Base-by-base conservation (phyloP, 768 basidiomycete genomes). In the Erythrobasidium yunnanense region DNA sequence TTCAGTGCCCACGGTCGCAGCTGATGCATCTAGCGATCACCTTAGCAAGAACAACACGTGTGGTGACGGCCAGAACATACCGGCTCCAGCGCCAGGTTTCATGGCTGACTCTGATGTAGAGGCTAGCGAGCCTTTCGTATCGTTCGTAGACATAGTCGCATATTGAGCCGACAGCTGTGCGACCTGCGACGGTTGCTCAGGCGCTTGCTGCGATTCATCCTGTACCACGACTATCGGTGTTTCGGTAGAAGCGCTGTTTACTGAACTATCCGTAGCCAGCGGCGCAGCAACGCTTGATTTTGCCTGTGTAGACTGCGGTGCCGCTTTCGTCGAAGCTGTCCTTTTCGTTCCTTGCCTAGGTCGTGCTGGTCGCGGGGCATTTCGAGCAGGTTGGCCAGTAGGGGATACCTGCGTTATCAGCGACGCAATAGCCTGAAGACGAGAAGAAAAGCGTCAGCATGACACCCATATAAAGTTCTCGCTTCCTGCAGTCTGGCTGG, bases 321-420 rank as follows among this genome's bases (percentile, higher is more conserved):
- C 56, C 47, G 53, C 49, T 65, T 34, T 15, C 32, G 60, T 23
- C 4, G 23, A n/a, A 27, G 27, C 23, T 8, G 30, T 51, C 49
- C 42, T 49, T 49, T 45, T 45, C 20, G 27, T 46, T n/a, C 60
- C 60, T 51, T 63, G 60, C 17, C 60, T 29, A 51, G 67, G 63
- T 46, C 63, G 47, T 17, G 32, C 62, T 5, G 67, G 57, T 22
- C 67, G 45, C 15, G 49, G 22, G 32, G 67, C 51, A 3, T 54
- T 56, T 65, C 67, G 46, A 29, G 67, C 47, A n/a, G 62, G 67
- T 35, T 65, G 67, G 22, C 67, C 66, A 11, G 42, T 68, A 7
- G 67, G 63, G n/a, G 67, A 68, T 57, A 68, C 67, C 33, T 68
- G 67, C n/a, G 67, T 68, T 53, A 68, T 68, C 22, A 68, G 27